A percentile compares a stretch with the other conserved stretches of the same genome.
These are phyloP conservation scores for Falciphora oryzae DNA, from an alignment of 2,329 filamentous ascomycete genomes.

Conservation along the genomic window DNA sequence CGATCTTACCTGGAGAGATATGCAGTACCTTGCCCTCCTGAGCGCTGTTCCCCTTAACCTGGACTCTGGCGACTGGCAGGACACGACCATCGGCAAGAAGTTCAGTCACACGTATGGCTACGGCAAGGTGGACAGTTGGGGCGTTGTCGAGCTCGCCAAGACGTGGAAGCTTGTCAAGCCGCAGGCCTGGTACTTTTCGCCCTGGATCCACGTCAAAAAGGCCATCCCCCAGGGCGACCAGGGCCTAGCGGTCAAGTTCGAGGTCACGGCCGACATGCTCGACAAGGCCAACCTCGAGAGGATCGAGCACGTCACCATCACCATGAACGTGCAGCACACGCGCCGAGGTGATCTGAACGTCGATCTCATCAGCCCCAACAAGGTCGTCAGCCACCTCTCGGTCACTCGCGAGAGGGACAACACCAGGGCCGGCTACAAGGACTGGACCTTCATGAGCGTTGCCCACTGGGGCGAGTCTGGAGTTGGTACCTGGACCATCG, in stretches of 20 bases:
- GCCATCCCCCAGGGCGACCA: slow-evolving; percentile 77
- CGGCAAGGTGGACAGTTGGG: slow-evolving; percentile 86
- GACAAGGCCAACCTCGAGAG: slow-evolving; percentile 76
- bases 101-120: slow-evolving; percentile 96
- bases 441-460: slow-evolving; percentile 99
- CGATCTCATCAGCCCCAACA: slow-evolving; percentile 78
- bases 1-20: slow-evolving; percentile 85
- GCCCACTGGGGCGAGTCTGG: slow-evolving; percentile 92
- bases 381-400: slow-evolving; percentile 77
- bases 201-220: slow-evolving; percentile 87
- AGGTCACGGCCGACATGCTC: slow-evolving; percentile 76
- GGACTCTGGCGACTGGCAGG: slow-evolving; percentile 70
- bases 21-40: slow-evolving; percentile 85
- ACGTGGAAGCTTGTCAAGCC: slow-evolving; percentile 86
- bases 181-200: slow-evolving; percentile 89
- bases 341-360: slow-evolving; percentile 88
- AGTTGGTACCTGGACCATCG: slow-evolving; percentile 82
- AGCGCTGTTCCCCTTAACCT: slow-evolving; percentile 77
- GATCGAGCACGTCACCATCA: slow-evolving; percentile 91
- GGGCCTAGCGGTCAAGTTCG: slow-evolving; percentile 73
- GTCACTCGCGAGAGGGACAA: slow-evolving; percentile 67
- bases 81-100: slow-evolving; percentile 72
- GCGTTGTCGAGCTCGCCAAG: slow-evolving; percentile 79
- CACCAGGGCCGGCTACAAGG: slow-evolving; percentile 65
- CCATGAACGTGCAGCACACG: slow-evolving; percentile 90